phyloP scores from a whole-genome alignment of 441 rosid species.

The Breynia disticha region DNA sequence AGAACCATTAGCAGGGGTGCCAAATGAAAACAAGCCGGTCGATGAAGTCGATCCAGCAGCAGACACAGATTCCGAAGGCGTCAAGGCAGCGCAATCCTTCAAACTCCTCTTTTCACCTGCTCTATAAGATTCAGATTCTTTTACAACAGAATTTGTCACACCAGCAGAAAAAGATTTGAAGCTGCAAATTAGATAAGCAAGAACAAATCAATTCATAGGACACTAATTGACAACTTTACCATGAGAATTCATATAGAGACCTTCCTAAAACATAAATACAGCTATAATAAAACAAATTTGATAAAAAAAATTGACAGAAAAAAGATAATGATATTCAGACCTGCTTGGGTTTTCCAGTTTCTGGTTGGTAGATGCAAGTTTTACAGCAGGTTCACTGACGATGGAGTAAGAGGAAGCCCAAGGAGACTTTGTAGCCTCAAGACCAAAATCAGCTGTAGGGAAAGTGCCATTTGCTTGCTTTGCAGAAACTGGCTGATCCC shows the following conservation, averaged over 20 bases:
- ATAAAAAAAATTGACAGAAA: neutral
- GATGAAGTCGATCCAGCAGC: slow-evolving; percentile 28
- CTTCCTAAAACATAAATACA: too few relatives aligned
- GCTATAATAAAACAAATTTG: neutral
- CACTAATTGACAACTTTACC: too few relatives aligned
- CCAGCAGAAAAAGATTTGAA: slow-evolving; percentile 23
- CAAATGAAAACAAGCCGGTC: slow-evolving; percentile 33
- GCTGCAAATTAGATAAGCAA: slow-evolving; percentile 26
- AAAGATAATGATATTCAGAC: slow-evolving; percentile 19
- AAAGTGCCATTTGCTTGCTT: slow-evolving; percentile 26
- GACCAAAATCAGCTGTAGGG: slow-evolving; percentile 18
- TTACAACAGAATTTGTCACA: slow-evolving; percentile 20
- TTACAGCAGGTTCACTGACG: slow-evolving; percentile 20
- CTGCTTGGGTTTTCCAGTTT: slow-evolving; percentile 33
- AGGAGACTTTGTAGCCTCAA: slow-evolving; percentile 11
- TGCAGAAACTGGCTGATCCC: slow-evolving; percentile 18
- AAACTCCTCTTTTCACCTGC: slow-evolving; percentile 20
- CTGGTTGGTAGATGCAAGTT: slow-evolving; percentile 14
- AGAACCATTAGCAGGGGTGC: slow-evolving; percentile 23
- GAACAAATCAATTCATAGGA: neutral
- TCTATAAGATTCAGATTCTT: slow-evolving; percentile 36
- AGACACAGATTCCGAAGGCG: slow-evolving; percentile 20
- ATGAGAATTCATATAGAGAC: too few relatives aligned
- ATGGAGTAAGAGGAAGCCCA: slow-evolving; percentile 11
- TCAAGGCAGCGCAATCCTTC: slow-evolving; percentile 22